These are phyloP conservation scores for Gonium pectorale DNA, from an alignment of 139 green algal genomes.

Conservation along the genomic window DNA sequence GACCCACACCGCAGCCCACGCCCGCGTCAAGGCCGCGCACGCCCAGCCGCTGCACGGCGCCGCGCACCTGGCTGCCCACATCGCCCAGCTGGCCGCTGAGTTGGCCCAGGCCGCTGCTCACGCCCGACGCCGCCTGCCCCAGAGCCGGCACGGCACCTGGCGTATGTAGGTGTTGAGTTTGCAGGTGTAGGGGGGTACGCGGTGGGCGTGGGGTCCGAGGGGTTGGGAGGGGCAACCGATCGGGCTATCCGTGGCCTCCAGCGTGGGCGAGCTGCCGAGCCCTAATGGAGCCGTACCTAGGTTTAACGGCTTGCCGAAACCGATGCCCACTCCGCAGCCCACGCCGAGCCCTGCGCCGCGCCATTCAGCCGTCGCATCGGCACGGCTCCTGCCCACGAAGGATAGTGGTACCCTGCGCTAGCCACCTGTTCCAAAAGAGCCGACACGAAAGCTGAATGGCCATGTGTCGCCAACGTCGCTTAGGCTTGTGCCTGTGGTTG, in stretches of 20 bases:
- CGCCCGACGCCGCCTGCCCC: conserved; percentile 35
- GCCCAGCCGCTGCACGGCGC: conserved; percentile 19
- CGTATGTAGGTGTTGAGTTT: no score
- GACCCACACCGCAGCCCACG: conserved; percentile 51
- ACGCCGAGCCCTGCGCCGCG: conserved; percentile 53
- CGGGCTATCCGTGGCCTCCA: no score
- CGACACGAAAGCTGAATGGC: neutral
- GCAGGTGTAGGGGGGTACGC: no score
- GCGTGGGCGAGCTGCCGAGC: neutral
- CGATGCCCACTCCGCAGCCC: conserved; percentile 55
- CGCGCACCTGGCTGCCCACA: neutral
- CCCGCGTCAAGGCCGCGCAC: conserved; percentile 47
- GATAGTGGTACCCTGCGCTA: no score
- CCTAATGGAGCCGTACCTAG: conserved; percentile 13
- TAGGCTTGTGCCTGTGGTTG: no score
- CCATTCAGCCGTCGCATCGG: no score
- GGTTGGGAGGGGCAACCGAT: no score
- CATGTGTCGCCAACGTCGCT: no score
- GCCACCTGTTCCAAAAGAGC: conserved; percentile 16
- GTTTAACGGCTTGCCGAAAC: conserved; percentile 34
- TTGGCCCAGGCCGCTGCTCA: conserved; percentile 40
- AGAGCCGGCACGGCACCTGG: conserved; percentile 38
- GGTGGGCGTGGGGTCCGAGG: neutral
- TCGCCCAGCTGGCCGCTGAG: neutral
- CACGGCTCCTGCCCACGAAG: neutral